These are phyloP conservation scores for Penicillium sp. DNA, from an alignment of 2,329 filamentous ascomycete species.

Conservation along the genomic window DNA sequence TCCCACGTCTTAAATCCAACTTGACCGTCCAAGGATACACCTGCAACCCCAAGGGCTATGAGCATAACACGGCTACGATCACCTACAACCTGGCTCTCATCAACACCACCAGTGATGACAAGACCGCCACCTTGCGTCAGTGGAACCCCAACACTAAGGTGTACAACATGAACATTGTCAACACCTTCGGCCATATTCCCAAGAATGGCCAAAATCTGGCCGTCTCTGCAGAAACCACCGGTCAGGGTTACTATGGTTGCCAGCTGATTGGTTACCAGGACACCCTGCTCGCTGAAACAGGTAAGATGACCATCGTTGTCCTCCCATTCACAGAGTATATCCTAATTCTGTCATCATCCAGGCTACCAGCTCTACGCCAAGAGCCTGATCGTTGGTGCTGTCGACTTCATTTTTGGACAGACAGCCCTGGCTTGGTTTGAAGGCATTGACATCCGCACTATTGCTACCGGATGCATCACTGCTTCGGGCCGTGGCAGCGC, in stretches of 20 bases:
- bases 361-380: slow-evolving; percentile 32
- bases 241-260: slow-evolving; percentile 25
- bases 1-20: background rate
- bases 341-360: background rate
- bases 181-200: slow-evolving; percentile 2
- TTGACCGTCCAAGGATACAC: slow-evolving; percentile 2
- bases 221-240: slow-evolving; percentile 6
- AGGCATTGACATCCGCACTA: slow-evolving; percentile 37
- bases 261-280: slow-evolving; percentile 34
- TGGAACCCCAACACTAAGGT: slow-evolving; percentile 2
- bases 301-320: background rate
- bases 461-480: slow-evolving; percentile 13
- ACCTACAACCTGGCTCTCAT: background rate
- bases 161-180: slow-evolving; percentile 1
- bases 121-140: background rate
- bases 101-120: background rate
- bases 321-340: background rate
- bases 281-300: slow-evolving; percentile 30
- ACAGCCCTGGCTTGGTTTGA: slow-evolving; percentile 40
- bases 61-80: background rate
- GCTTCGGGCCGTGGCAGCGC: slow-evolving; percentile 3
- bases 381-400: slow-evolving; percentile 31
- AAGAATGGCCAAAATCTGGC: slow-evolving; percentile 10
- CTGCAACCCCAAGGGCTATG: slow-evolving; percentile 1
- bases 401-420: slow-evolving; percentile 23